Percentiles rank a stretch among this genome's conserved stretches.
Conservation (phyloP, 331 rosid genomes). For the Dryas integrifolia region DNA sequence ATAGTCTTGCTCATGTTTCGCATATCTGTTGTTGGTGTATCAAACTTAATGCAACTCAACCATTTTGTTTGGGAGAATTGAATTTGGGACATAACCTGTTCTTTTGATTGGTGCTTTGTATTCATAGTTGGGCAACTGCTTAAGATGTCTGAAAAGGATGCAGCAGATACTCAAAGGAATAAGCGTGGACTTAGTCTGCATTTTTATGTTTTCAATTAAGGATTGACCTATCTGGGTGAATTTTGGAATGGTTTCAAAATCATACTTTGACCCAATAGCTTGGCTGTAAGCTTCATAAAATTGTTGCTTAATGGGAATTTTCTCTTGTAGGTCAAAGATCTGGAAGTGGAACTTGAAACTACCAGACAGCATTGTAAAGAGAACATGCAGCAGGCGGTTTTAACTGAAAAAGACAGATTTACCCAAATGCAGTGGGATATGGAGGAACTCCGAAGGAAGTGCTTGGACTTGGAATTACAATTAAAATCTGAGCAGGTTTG, state of each 20-base stretch:
- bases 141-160: background rate
- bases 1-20: background rate
- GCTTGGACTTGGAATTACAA: slow-evolving; percentile 66
- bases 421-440: slow-evolving; percentile 92
- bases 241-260: background rate
- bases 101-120: background rate
- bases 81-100: background rate
- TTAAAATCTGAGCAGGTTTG: slow-evolving; percentile 67
- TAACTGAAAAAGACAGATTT: slow-evolving; percentile 67
- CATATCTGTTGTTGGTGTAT: background rate
- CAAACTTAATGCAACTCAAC: background rate
- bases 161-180: background rate
- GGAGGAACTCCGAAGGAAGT: slow-evolving; percentile 68
- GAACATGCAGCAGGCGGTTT: slow-evolving; percentile 72
- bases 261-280: background rate
- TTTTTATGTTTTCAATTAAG: background rate
- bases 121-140: background rate
- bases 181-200: background rate
- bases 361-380: slow-evolving; percentile 62
- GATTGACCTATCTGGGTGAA: background rate
- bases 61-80: background rate
- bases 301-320: background rate
- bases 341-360: slow-evolving; percentile 90
- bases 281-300: background rate
- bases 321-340: slow-evolving; percentile 68